A percentile compares a stretch with the other conserved stretches of the same genome.
These are phyloP conservation scores for Coemansia sp. DNA, from an alignment of 192 early-diverging fungal genomes.

Conservation along the genomic window DNA sequence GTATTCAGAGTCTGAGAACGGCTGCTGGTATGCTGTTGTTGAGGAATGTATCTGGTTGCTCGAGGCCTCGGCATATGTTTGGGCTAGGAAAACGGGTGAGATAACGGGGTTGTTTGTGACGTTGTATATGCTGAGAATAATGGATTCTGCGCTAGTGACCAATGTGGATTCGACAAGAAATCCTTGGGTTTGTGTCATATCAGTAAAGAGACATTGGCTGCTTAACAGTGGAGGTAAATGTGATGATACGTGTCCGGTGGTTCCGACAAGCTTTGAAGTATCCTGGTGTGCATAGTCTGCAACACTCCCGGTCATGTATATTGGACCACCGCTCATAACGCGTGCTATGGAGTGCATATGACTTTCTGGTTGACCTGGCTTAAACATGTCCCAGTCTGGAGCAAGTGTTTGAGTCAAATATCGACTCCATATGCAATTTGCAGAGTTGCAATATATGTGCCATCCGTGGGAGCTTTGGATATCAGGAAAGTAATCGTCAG, in stretches of 20 bases:
- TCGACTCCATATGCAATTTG: constrained; percentile 52
- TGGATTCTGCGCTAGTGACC: neutral
- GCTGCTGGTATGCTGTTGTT: neutral
- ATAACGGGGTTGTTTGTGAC: constrained; percentile 10
- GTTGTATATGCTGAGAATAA: constrained; percentile 18
- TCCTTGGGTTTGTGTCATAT: constrained; percentile 16
- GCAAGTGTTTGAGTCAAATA: constrained; percentile 10
- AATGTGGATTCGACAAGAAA: constrained; percentile 11
- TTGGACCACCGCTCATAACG: constrained; percentile 52
- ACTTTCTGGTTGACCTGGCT: constrained; percentile 44
- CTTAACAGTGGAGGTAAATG: constrained; percentile 11
- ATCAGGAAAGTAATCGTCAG: constrained; percentile 57
- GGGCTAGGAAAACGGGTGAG: constrained; percentile 9
- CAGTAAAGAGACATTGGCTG: constrained; percentile 18
- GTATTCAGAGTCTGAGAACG: neutral
- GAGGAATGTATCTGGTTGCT: neutral
- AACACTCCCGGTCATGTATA: constrained; percentile 53
- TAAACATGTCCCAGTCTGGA: constrained; percentile 61
- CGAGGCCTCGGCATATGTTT: neutral
- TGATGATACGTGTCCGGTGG: neutral
- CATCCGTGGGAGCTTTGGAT: constrained; percentile 45
- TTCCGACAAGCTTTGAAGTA: constrained; percentile 1
- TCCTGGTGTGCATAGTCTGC: constrained; percentile 4
- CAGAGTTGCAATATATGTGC: constrained; percentile 58
- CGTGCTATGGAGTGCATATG: constrained; percentile 52